Evolutionary conservation across 108 stramenopile genomes (phyloP), one percentile per base, ranked within the genome.

Genomic region (Aureococcus anophagefferens): DNA sequence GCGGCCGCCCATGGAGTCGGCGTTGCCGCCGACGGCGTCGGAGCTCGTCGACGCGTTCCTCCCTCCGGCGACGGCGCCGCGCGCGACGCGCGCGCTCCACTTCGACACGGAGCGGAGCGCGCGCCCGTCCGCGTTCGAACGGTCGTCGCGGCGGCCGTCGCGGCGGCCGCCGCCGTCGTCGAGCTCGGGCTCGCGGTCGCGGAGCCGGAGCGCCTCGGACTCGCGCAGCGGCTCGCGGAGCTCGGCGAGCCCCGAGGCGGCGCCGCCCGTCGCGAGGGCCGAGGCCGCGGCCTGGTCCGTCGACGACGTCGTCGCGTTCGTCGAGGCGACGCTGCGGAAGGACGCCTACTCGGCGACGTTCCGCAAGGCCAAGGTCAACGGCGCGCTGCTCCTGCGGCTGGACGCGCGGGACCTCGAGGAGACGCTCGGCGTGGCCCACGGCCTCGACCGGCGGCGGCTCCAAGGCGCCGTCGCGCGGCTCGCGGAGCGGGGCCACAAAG

Each of bases 341-440:
- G 63, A 40, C n/a, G 72, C 72, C 45, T 77, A 77, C 66, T 44
- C 72, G 62, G 44, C 45, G 64, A 72, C 46, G 32, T 79, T 79
- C 62, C 34, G 65, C 0, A 40, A 66, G 72, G 76, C 76, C 16
- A 72, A 77, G 31, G 78, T 79, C 21, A 72, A 79, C 67, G 78
- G 78, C n/a, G 72, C 78, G 33, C 40, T 79, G 35, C 76, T 79
- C 28, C 66, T 79, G 18, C 35, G 64, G 72, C 63, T 79, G 32
- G 75, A 73, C 75, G 77, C 66, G 32, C 66, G 30, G 25, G 78
- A 72, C 62, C 34, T 76, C 11, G 74, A 76, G 72, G 78, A 77
- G 33, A 66, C 66, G 71, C 44, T 77, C 21, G 66, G 72, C 30
- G 59, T 79, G 0, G 30, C 11, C 14, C 76, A 79, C 63, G 46